Evolutionary conservation across 78 protist species (phyloP).

Genomic region (Blattamonas nauphoetae): DNA sequence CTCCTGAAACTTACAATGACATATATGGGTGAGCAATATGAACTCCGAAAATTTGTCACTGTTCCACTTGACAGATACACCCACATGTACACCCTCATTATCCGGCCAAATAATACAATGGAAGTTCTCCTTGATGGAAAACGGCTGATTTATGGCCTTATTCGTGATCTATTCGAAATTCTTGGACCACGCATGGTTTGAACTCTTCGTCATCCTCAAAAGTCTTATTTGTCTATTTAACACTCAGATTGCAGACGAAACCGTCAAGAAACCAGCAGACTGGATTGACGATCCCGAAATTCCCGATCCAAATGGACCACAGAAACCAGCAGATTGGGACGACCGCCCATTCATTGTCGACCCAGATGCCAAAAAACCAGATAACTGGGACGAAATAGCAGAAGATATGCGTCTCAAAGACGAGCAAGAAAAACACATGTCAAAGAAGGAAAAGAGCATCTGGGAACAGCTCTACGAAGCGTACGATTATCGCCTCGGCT

Average conservation of each 20-base stretch:
- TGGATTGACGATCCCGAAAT: background rate
- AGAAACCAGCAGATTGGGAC: conserved; percentile 26
- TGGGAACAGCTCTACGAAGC: no score
- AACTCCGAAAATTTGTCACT: conserved; percentile 49
- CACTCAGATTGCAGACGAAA: conserved; percentile 76
- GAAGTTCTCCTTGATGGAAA: conserved; percentile 70
- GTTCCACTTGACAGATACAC: conserved; percentile 62
- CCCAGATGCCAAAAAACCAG: conserved; percentile 73
- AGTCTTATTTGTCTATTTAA: background rate
- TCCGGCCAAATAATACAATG: conserved; percentile 82
- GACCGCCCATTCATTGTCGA: conserved; percentile 40
- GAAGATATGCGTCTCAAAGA: conserved; percentile 70
- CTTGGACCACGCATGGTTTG: background rate
- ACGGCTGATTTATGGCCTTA: conserved; percentile 61
- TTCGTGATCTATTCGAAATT: conserved; percentile 11
- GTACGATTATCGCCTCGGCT: background rate
- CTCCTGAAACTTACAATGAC: conserved; percentile 73
- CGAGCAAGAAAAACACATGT: conserved; percentile 41
- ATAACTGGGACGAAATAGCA: conserved; percentile 40
- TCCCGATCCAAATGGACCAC: background rate
- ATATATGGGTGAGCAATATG: conserved; percentile 69
- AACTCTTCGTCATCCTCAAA: background rate
- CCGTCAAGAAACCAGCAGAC: conserved; percentile 43
- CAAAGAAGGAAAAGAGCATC: background rate
- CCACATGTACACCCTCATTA: conserved; percentile 90